These are phyloP conservation scores for Miscanthus sacchariflorus DNA, from an alignment of 202 grass and related monocot species.

Conservation along the genomic window DNA sequence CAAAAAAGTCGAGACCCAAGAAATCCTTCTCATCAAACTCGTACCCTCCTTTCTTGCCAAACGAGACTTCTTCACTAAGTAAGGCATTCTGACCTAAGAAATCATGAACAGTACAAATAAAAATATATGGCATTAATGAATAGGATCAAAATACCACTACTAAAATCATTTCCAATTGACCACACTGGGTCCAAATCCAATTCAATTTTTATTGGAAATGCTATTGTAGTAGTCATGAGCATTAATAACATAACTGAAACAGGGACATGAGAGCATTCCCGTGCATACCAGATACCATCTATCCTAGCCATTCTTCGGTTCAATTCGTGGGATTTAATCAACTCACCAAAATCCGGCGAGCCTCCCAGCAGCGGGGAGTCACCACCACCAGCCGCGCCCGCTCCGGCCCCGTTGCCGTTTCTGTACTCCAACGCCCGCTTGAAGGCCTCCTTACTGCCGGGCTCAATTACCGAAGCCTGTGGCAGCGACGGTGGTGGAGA, in stretches of 20 bases:
- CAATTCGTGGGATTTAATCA: neutral
- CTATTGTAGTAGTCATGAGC: neutral
- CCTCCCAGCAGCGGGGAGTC: constrained; percentile 26
- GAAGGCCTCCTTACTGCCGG: constrained; percentile 54
- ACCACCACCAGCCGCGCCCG: constrained; percentile 24
- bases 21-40: constrained; percentile 64
- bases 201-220: neutral
- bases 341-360: constrained; percentile 52
- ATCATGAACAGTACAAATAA: neutral
- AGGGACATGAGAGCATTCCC: neutral
- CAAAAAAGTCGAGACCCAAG: constrained; percentile 73
- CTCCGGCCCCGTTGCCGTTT: constrained; percentile 44
- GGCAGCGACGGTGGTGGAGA: neutral
- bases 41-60: constrained; percentile 53
- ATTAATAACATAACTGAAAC: neutral
- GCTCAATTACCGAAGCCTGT: neutral
- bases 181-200: constrained; percentile 6
- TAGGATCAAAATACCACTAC: neutral
- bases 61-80: constrained; percentile 36
- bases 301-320: neutral
- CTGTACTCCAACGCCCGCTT: constrained; percentile 61
- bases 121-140: neutral
- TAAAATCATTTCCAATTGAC: neutral
- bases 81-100: constrained; percentile 48
- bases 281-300: neutral